Conservation (phyloP, 176 grass and related monocot species). For the Oryza nivara region DNA sequence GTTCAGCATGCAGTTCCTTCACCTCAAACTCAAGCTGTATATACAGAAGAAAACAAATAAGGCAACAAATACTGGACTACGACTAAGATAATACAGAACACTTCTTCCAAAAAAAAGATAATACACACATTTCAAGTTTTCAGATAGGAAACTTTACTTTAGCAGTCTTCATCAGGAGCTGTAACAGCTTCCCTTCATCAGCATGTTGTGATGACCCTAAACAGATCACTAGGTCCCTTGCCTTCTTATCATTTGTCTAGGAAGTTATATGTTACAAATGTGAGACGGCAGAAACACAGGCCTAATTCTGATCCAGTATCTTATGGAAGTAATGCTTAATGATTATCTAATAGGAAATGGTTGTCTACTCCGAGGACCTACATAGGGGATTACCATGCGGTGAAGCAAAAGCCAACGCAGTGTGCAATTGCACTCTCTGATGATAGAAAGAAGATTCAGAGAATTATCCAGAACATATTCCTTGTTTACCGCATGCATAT, state of each 20-base stretch:
- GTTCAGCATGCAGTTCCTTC: constrained; percentile 58
- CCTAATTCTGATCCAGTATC: background rate
- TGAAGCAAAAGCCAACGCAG: constrained; percentile 87
- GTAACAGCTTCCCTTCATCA: constrained; percentile 58
- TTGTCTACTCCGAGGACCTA: constrained; percentile 6
- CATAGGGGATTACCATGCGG: constrained; percentile 56
- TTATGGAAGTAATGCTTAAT: constrained; percentile 4
- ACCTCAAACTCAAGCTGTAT: constrained; percentile 67
- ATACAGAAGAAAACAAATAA: constrained; percentile 35
- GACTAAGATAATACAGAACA: constrained; percentile 13
- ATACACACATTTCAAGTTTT: constrained; percentile 22
- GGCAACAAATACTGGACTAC: background rate
- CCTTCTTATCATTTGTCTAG: constrained; percentile 70
- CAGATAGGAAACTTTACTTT: constrained; percentile 41
- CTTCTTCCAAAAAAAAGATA: background rate
- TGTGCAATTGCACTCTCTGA: constrained; percentile 71
- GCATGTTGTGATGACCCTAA: constrained; percentile 53
- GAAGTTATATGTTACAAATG: constrained; percentile 10
- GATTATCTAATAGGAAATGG: background rate
- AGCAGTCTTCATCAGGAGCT: constrained; percentile 64
- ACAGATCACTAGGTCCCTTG: constrained; percentile 58
- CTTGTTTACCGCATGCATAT: constrained; percentile 53
- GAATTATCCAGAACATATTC: constrained; percentile 66
- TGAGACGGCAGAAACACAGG: background rate
- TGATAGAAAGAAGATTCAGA: constrained; percentile 55